Conservation (phyloP, 345 rosid species). For the Gossypium thurberi region DNA sequence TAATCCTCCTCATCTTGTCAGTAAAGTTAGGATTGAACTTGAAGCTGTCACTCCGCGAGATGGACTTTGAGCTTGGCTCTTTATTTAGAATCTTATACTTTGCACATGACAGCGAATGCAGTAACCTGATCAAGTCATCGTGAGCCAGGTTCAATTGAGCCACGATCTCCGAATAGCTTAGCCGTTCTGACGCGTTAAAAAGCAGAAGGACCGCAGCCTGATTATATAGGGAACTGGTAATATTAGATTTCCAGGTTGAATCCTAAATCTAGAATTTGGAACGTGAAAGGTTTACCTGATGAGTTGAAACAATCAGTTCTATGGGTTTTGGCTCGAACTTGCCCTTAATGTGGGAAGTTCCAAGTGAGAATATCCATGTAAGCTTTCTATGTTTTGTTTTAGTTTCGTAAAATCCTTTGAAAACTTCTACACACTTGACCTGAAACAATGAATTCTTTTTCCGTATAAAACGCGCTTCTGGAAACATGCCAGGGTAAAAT, state of each 20-base stretch:
- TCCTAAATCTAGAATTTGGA: background rate
- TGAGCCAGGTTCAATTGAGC: slow-evolving; percentile 71
- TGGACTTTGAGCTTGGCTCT: slow-evolving; percentile 54
- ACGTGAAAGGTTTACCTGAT: slow-evolving; percentile 45
- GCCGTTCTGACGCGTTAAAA: slow-evolving; percentile 69
- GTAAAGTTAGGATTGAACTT: slow-evolving; percentile 75
- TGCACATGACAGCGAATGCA: slow-evolving; percentile 82
- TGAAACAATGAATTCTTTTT: slow-evolving; percentile 14
- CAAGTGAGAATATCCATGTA: slow-evolving; percentile 66
- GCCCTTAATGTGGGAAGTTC: slow-evolving; percentile 52
- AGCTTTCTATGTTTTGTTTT: slow-evolving; percentile 62
- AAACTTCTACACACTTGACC: slow-evolving; percentile 60
- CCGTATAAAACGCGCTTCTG: background rate
- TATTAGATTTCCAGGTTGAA: background rate
- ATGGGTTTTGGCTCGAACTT: slow-evolving; percentile 57
- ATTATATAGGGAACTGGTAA: slow-evolving; percentile 4
- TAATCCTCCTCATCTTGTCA: slow-evolving; percentile 69
- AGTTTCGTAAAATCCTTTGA: slow-evolving; percentile 51
- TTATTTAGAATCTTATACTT: slow-evolving; percentile 68
- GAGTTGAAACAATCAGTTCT: slow-evolving; percentile 62
- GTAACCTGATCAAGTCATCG: slow-evolving; percentile 76
- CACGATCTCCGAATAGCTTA: slow-evolving; percentile 77
- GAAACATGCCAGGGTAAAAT: background rate
- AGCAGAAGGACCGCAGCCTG: slow-evolving; percentile 85
- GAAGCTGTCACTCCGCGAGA: slow-evolving; percentile 48